Evolutionary conservation across 2,329 filamentous ascomycete species (phyloP).

Genomic region (Alternaria conjuncta): DNA sequence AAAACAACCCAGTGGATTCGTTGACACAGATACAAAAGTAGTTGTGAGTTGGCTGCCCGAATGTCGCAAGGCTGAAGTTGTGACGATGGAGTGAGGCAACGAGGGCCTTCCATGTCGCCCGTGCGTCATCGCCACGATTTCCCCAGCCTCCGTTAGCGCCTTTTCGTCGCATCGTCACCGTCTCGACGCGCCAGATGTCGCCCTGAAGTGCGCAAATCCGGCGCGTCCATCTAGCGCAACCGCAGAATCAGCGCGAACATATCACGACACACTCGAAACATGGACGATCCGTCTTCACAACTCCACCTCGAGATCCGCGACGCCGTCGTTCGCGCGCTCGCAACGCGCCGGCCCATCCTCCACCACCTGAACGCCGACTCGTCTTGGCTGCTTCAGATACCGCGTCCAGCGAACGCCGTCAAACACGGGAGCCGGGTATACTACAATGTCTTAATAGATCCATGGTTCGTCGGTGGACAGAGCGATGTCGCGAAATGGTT

Average conservation of each 20-base stretch:
- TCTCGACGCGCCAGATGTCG: conserved; percentile 25
- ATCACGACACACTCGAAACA: conserved; percentile 9
- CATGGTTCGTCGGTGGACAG: conserved; percentile 69
- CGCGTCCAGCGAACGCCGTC: conserved; percentile 56
- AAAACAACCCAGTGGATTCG: not conserved
- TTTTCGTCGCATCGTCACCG: not conserved
- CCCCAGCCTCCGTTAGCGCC: conserved; percentile 23
- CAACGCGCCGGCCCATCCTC: conserved; percentile 60
- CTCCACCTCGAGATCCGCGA: conserved; percentile 53
- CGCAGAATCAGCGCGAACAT: not conserved
- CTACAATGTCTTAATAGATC: conserved; percentile 71
- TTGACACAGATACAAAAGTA: not conserved
- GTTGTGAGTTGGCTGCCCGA: not conserved
- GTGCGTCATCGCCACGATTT: conserved; percentile 18
- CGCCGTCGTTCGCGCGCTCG: conserved; percentile 48
- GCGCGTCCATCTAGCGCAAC: conserved; percentile 9
- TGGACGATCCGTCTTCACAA: conserved; percentile 48
- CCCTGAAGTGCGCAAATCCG: conserved; percentile 18
- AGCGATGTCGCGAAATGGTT: conserved; percentile 70
- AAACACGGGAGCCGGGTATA: conserved; percentile 57
- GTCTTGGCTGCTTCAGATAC: conserved; percentile 70
- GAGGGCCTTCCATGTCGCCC: conserved; percentile 7
- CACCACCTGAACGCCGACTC: conserved; percentile 72
- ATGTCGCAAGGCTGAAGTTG: not conserved
- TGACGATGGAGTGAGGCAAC: not conserved